These are phyloP conservation scores for Phallus indusiatus DNA, from an alignment of 768 basidiomycete genomes.

Conservation along the genomic window DNA sequence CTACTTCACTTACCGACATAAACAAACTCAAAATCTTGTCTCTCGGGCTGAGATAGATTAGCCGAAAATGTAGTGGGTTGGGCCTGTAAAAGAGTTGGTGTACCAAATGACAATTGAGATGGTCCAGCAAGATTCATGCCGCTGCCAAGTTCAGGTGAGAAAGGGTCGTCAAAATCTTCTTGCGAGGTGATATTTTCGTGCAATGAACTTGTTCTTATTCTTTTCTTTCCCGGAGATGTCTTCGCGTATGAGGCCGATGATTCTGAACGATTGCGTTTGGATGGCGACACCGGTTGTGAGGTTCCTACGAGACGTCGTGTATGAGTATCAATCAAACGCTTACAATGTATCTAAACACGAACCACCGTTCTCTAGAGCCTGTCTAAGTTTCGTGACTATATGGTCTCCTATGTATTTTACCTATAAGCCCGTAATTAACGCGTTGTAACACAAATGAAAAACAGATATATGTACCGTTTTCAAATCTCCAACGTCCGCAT, in stretches of 20 bases:
- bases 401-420: slow-evolving; percentile 2
- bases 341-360: neutral
- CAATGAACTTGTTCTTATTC: neutral
- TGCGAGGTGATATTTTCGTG: neutral
- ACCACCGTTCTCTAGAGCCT: neutral
- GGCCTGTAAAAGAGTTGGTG: no score
- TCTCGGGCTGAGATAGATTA: no score
- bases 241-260: neutral
- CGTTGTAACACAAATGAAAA: no score
- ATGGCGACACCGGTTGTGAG: neutral
- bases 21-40: neutral
- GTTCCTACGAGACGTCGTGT: neutral
- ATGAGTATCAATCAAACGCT: neutral
- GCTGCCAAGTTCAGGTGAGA: neutral
- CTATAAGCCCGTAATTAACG: neutral
- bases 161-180: neutral
- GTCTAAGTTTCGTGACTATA: neutral
- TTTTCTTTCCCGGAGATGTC: neutral
- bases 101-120: no score
- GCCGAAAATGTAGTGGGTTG: no score
- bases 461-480: neutral
- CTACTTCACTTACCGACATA: neutral
- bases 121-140: no score
- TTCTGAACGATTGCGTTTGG: neutral
- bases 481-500: neutral